Percentiles rank a stretch among this genome's conserved stretches.
Evolutionary conservation across 2,329 filamentous ascomycete genomes (phyloP).

Genomic region (Pezicula radicicola): DNA sequence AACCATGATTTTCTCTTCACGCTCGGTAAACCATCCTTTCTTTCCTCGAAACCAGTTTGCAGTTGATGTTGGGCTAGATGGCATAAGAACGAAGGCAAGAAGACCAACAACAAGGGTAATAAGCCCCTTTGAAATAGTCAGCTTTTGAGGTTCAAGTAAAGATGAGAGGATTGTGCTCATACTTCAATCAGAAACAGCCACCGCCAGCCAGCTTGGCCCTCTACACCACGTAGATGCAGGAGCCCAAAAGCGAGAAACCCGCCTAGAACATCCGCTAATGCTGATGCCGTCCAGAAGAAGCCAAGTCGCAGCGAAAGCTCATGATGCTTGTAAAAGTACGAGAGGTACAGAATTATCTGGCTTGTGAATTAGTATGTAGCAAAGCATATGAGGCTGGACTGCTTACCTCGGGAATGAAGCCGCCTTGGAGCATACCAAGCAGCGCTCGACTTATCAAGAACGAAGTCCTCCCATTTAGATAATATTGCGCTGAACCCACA

Average conservation of each 20-base stretch:
- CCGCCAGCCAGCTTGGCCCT: conserved; percentile 26
- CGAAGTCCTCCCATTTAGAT: conserved; percentile 29
- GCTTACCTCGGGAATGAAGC: conserved; percentile 35
- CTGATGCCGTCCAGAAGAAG: conserved; percentile 22
- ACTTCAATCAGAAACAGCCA: conserved; percentile 35
- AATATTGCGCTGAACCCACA: conserved; percentile 49
- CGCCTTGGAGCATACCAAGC: conserved; percentile 23
- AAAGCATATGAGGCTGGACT: conserved; percentile 52
- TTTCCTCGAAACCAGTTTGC: conserved; percentile 55
- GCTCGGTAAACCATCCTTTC: conserved; percentile 58
- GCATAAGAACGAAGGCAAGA: conserved; percentile 19
- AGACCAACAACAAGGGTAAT: conserved; percentile 22
- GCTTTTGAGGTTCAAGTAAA: conserved; percentile 11
- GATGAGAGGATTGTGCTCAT: conserved; percentile 15
- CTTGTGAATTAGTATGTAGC: conserved; percentile 38
- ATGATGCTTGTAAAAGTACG: conserved; percentile 24
- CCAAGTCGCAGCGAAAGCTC: conserved; percentile 21
- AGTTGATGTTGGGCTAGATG: conserved; percentile 20
- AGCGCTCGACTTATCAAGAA: conserved; percentile 24
- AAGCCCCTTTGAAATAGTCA: conserved; percentile 12
- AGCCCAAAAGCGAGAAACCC: conserved; percentile 23
- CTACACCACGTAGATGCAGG: conserved; percentile 17
- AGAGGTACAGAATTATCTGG: conserved; percentile 24
- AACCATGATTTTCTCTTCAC: conserved; percentile 60
- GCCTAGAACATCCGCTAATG: conserved; percentile 17